Base-by-base conservation (phyloP, 768 basidiomycete species). In the Xerocomellus intermedius region DNA sequence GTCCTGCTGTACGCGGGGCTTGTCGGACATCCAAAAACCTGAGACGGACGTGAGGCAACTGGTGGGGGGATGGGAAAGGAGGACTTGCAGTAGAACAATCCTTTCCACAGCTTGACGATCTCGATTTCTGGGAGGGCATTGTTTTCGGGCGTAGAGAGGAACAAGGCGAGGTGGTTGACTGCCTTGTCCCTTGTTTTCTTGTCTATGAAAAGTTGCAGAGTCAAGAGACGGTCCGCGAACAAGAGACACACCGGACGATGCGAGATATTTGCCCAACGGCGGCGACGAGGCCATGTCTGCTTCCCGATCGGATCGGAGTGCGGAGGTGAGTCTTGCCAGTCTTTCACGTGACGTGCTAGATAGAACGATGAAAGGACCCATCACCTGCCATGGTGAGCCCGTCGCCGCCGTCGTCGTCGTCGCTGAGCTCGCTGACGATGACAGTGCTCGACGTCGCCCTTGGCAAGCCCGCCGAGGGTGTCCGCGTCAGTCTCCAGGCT, bases 21-120 rank as follows among this genome's bases (percentile, higher is more conserved):
- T 99, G 74, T 99, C 96, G 10, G 95, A 98, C 94, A 98, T 98
- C 95, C 96, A 99, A 74, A 94, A 98, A 69, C 96, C 95, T 97
- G 38, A 5, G 4, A 28, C 0, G 38, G 28, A 36, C 14, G 8
- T 63, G 54, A 59, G 36, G 44, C 8, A n/a, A 17, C 4, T 32
- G 43, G 26, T 3, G 33, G 21, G 26, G 22, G 30, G 6, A 41
- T 24, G 19, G 22, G 16, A 14, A 38, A 17, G 8, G 45, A 24
- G 33, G 6, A 72, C 85, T 60, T 58, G 94, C 95, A 97, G 72
- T 96, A 99, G 71, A 96, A 99, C 48, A 98, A 82, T 1, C 95
- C 96, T 70, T 99, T 98, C 96, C 96, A 98, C 30, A 98, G 71
- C 72, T 94, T 96, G 57, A 83, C 81, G 85, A 97, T 87, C 65